Evolutionary conservation across 768 basidiomycete species (phyloP).

Genomic region (Termitomyces sp.): DNA sequence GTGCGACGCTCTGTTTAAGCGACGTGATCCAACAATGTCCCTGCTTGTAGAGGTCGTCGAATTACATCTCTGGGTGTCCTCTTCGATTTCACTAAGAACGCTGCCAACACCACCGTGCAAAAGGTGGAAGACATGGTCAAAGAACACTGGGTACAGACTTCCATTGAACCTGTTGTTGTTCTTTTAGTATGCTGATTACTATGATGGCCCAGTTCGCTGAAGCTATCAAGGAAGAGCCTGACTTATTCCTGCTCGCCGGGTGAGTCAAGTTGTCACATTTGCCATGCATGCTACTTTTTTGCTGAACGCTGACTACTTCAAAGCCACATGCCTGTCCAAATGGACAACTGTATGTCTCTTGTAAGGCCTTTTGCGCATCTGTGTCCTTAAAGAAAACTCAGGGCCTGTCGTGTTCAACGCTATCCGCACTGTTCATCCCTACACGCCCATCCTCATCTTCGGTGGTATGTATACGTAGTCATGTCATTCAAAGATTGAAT

Average conservation of each 20-base stretch:
- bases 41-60: constrained; percentile 47
- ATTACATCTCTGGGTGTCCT: constrained; percentile 82
- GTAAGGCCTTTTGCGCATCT: background rate
- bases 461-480: constrained; percentile 43
- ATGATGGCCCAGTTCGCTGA: constrained; percentile 65
- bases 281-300: background rate
- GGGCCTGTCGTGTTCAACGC: constrained; percentile 75
- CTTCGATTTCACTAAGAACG: constrained; percentile 73
- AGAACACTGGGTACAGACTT: constrained; percentile 58
- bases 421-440: constrained; percentile 66
- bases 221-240: constrained; percentile 77
- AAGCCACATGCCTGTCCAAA: constrained; percentile 81
- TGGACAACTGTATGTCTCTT: constrained; percentile 48
- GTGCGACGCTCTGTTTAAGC: constrained; percentile 11
- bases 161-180: too few species aligned
- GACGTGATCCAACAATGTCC: too few species aligned
- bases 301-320: background rate
- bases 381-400: constrained; percentile 18
- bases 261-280: constrained; percentile 23
- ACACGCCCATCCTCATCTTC: constrained; percentile 79
- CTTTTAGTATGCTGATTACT: too few species aligned
- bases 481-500: background rate
- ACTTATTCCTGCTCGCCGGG: constrained; percentile 77
- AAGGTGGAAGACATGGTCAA: constrained; percentile 71
- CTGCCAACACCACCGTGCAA: constrained; percentile 71